Conservation (phyloP, 176 grass and related monocot genomes). For the Raddia guianensis region DNA sequence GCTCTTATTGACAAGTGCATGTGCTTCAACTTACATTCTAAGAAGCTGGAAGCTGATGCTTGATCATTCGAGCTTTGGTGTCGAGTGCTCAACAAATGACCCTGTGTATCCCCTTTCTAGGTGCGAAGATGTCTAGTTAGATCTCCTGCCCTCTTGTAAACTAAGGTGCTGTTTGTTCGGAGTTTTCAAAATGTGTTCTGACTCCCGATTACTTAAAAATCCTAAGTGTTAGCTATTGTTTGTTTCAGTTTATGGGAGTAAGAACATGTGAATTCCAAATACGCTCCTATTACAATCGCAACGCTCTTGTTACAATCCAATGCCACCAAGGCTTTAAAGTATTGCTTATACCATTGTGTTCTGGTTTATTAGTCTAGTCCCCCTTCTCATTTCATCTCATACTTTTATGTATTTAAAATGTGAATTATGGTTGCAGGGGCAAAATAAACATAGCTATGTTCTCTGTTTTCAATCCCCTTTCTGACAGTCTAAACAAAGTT, state of each 20-base stretch:
- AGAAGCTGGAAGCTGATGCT: slow-evolving; percentile 61
- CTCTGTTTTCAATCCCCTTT: neutral
- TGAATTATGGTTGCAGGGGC: neutral
- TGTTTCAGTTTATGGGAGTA: slow-evolving; percentile 40
- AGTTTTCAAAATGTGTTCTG: slow-evolving; percentile 36
- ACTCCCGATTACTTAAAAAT: neutral
- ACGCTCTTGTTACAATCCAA: slow-evolving; percentile 27
- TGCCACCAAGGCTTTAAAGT: slow-evolving; percentile 11
- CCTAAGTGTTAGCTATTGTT: slow-evolving; percentile 35
- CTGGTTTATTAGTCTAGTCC: neutral
- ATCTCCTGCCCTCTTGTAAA: slow-evolving; percentile 58
- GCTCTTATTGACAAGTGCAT: slow-evolving; percentile 77
- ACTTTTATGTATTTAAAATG: neutral
- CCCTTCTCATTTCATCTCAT: slow-evolving; percentile 12
- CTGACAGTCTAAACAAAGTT: neutral
- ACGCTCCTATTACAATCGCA: slow-evolving; percentile 27
- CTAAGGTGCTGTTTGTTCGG: slow-evolving; percentile 42
- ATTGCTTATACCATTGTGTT: slow-evolving; percentile 26
- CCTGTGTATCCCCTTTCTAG: slow-evolving; percentile 54
- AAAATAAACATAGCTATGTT: neutral
- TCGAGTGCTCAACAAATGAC: slow-evolving; percentile 20
- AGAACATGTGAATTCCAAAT: slow-evolving; percentile 46
- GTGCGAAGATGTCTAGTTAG: slow-evolving; percentile 57
- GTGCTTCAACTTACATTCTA: slow-evolving; percentile 84
- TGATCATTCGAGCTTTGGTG: slow-evolving; percentile 45